A percentile compares a stretch with the other conserved stretches of the same genome.
Evolutionary conservation across 2,329 filamentous ascomycete species (phyloP).

Genomic region (Fusarium decemcellulare): DNA sequence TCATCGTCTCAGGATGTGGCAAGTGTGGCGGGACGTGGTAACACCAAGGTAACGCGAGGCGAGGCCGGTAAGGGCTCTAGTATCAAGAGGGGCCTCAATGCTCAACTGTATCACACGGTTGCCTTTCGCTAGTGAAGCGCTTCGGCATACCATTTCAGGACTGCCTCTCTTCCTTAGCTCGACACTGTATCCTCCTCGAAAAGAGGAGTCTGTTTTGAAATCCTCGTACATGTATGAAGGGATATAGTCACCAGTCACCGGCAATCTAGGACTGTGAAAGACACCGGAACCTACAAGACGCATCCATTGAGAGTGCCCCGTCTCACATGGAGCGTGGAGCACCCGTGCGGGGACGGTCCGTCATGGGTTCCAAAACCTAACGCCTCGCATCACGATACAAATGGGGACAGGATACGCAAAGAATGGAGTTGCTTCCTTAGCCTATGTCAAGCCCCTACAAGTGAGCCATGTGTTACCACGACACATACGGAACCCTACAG

Average conservation of each 20-base stretch:
- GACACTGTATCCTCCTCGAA: neutral
- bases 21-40: slow-evolving; percentile 32
- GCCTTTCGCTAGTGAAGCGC: slow-evolving; percentile 9
- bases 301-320: neutral
- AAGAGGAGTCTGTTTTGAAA: slow-evolving; percentile 3
- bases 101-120: slow-evolving; percentile 24
- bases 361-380: neutral
- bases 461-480: slow-evolving; percentile 40
- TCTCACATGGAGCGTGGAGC: neutral
- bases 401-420: slow-evolving; percentile 1
- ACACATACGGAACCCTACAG: slow-evolving; percentile 39
- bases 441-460: slow-evolving; percentile 24
- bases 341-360: neutral
- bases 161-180: neutral
- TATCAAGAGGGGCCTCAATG: slow-evolving; percentile 15
- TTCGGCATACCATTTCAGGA: slow-evolving; percentile 14
- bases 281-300: neutral
- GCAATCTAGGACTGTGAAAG: neutral
- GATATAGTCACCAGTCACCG: neutral
- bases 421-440: slow-evolving; percentile 14
- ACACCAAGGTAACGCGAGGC: slow-evolving; percentile 34
- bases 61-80: slow-evolving; percentile 21
- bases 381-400: neutral
- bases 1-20: slow-evolving; percentile 24
- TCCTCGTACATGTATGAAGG: slow-evolving; percentile 21